phyloP scores from a whole-genome alignment of 768 basidiomycete genomes.

The Mycena filopes region DNA sequence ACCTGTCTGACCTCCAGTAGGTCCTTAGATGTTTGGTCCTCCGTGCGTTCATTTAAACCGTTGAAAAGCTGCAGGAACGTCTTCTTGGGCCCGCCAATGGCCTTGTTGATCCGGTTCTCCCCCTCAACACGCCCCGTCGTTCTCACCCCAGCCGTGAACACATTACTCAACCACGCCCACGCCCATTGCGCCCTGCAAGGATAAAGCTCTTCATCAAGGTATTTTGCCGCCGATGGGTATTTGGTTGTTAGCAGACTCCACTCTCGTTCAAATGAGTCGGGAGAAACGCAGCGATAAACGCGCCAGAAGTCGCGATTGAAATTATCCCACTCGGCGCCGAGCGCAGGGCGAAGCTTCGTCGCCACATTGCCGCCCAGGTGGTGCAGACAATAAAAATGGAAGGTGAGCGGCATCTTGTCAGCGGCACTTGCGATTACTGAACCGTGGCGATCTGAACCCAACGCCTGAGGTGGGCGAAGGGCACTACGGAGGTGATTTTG shows the following conservation, averaged over 20 bases:
- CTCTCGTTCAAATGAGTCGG: slow-evolving; percentile 40
- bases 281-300: slow-evolving; percentile 42
- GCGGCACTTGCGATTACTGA: slow-evolving; percentile 35
- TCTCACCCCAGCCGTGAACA: slow-evolving; percentile 45
- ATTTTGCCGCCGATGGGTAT: slow-evolving; percentile 35
- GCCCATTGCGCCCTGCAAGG: slow-evolving; percentile 46
- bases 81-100: slow-evolving; percentile 39
- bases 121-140: slow-evolving; percentile 45
- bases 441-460: slow-evolving; percentile 37
- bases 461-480: slow-evolving; percentile 32
- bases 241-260: slow-evolving; percentile 30
- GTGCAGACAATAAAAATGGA: slow-evolving; percentile 43
- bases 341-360: neutral
- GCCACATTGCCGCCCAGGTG: slow-evolving; percentile 27
- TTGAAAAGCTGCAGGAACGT: slow-evolving; percentile 37
- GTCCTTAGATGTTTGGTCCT: slow-evolving; percentile 34
- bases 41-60: slow-evolving; percentile 38
- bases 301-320: slow-evolving; percentile 38
- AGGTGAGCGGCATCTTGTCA: slow-evolving; percentile 34
- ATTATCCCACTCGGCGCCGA: neutral
- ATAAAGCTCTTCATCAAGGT: slow-evolving; percentile 44
- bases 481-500: slow-evolving; percentile 36
- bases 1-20: slow-evolving; percentile 38
- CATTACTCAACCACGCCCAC: slow-evolving; percentile 42
- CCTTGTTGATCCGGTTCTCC: slow-evolving; percentile 44